phyloP scores from a whole-genome alignment of 345 rosid genomes.

The Viola odorata region DNA sequence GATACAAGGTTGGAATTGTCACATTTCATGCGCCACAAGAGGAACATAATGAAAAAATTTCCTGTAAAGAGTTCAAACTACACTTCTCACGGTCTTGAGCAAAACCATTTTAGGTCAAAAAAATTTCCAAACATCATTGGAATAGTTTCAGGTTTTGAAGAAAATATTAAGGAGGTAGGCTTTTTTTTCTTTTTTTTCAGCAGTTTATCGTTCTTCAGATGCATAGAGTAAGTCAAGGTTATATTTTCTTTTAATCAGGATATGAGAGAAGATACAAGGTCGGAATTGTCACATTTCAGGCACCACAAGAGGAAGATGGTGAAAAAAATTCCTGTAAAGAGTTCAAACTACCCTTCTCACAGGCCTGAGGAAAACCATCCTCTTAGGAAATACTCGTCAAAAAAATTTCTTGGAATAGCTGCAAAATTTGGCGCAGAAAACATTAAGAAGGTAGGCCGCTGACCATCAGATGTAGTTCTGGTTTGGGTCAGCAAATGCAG shows the following conservation, averaged over 20 bases:
- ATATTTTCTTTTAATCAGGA: slow-evolving; percentile 51
- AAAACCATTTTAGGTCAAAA: slow-evolving; percentile 65
- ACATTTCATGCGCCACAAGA: slow-evolving; percentile 86
- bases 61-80: slow-evolving; percentile 61
- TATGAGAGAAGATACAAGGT: slow-evolving; percentile 89
- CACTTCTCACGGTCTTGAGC: slow-evolving; percentile 91
- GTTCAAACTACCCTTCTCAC: slow-evolving; percentile 63
- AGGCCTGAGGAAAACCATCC: slow-evolving; percentile 94
- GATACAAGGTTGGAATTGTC: slow-evolving; percentile 76
- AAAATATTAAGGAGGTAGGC: slow-evolving; percentile 80
- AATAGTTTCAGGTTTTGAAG: slow-evolving; percentile 74
- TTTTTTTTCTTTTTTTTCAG: too few relatives aligned
- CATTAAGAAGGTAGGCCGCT: slow-evolving; percentile 75
- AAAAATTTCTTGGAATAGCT: slow-evolving; percentile 82
- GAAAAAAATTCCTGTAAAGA: slow-evolving; percentile 69
- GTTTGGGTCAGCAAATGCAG: too few relatives aligned
- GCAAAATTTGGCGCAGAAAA: slow-evolving; percentile 79
- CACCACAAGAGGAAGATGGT: slow-evolving; percentile 78
- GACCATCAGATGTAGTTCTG: too few relatives aligned
- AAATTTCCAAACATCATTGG: slow-evolving; percentile 78
- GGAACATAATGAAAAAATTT: slow-evolving; percentile 65
- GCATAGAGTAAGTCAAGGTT: slow-evolving; percentile 12
- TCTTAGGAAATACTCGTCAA: slow-evolving; percentile 82
- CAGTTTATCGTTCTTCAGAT: not conserved
- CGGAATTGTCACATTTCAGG: slow-evolving; percentile 77